Conservation (phyloP, 495 filamentous ascomycete species). For the Tetracladium marchalianum region DNA sequence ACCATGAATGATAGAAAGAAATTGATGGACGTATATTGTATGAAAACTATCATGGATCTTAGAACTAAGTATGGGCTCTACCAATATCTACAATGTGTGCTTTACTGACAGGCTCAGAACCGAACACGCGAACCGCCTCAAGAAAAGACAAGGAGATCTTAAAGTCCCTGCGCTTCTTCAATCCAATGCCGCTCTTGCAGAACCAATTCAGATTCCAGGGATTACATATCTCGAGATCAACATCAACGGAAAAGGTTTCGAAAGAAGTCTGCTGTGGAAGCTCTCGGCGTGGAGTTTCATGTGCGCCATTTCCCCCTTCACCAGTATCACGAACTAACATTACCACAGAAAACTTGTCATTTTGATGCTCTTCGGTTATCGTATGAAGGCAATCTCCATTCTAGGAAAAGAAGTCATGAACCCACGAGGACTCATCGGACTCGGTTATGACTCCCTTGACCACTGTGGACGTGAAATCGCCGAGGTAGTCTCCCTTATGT, state of each 20-base stretch:
- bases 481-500: conserved; percentile 21
- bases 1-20: conserved; percentile 49
- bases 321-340: conserved; percentile 65
- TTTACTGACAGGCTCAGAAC: conserved; percentile 35
- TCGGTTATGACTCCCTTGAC: conserved; percentile 56
- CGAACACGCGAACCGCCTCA: conserved; percentile 60
- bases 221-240: conserved; percentile 52
- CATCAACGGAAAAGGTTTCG: conserved; percentile 64
- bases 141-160: conserved; percentile 45
- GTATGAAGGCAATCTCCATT: conserved; percentile 54
- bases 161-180: conserved; percentile 26
- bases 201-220: conserved; percentile 46
- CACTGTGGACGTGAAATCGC: conserved; percentile 52
- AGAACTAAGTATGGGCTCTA: conserved; percentile 35
- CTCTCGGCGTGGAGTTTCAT: conserved; percentile 59
- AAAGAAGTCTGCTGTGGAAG: conserved; percentile 53
- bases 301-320: conserved; percentile 25
- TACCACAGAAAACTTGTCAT: conserved; percentile 45
- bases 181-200: conserved; percentile 30
- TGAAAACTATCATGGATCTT: conserved; percentile 67
- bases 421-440: conserved; percentile 53
- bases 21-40: conserved; percentile 50
- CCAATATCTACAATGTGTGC: neutral
- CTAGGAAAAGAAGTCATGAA: conserved; percentile 60
- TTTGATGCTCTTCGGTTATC: conserved; percentile 54